A percentile compares a stretch with the other conserved stretches of the same genome.
Conservation (phyloP, 2,329 filamentous ascomycete genomes). For the Hypoxylon sp. region DNA sequence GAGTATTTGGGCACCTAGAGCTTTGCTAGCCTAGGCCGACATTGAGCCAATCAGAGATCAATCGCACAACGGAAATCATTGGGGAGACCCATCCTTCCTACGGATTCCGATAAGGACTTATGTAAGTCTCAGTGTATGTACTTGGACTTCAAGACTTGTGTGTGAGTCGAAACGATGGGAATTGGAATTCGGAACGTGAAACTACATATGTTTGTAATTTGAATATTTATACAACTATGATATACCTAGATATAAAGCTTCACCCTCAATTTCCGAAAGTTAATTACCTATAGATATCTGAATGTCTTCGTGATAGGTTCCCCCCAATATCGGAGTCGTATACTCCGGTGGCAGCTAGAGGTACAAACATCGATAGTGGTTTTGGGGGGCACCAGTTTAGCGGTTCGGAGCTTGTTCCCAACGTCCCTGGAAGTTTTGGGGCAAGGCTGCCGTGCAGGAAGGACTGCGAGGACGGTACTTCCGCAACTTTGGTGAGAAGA, state of each 20-base stretch:
- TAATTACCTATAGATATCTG: too few species aligned
- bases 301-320: neutral
- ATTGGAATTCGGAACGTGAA: slow-evolving; percentile 1
- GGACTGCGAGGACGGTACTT: neutral
- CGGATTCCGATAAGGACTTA: slow-evolving; percentile 46
- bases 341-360: slow-evolving; percentile 14
- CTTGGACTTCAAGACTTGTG: neutral
- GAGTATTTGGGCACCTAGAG: slow-evolving; percentile 11
- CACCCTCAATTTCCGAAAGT: too few species aligned
- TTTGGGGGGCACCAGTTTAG: slow-evolving; percentile 16
- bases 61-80: slow-evolving; percentile 53
- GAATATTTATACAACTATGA: neutral
- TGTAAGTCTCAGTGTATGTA: slow-evolving; percentile 4
- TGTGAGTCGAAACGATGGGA: slow-evolving; percentile 6
- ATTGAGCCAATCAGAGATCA: slow-evolving; percentile 49
- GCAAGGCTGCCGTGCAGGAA: slow-evolving; percentile 31
- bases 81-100: slow-evolving; percentile 50
- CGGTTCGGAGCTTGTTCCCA: slow-evolving; percentile 44
- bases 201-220: neutral
- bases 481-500: slow-evolving; percentile 33
- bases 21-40: slow-evolving; percentile 8
- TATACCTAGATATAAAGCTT: too few species aligned
- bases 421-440: slow-evolving; percentile 45
- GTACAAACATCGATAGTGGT: slow-evolving; percentile 1
- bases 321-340: slow-evolving; percentile 13